Evolutionary conservation across 345 rosid genomes (phyloP).

Genomic region (Bruguiera parviflora): DNA sequence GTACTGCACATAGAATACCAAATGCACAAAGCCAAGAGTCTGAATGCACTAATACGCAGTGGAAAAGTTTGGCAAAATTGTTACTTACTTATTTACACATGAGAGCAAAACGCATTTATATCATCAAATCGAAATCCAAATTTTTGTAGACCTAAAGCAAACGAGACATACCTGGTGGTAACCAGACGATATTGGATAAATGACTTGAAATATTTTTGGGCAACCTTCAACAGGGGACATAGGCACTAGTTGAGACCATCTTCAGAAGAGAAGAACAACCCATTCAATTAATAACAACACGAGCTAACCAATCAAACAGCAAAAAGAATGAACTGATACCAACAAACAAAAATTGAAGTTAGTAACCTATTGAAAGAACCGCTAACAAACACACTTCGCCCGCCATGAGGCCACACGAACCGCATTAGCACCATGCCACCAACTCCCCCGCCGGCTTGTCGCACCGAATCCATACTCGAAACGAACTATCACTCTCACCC

Average conservation of each 20-base stretch:
- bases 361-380: conserved; percentile 32
- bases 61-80: too few species aligned
- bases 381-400: conserved; percentile 27
- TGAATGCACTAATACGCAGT: too few species aligned
- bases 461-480: conserved; percentile 20
- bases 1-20: conserved; percentile 18
- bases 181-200: conserved; percentile 22
- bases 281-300: conserved; percentile 1
- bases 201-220: conserved; percentile 26
- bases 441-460: conserved; percentile 19
- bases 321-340: neutral
- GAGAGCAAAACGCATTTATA: too few species aligned
- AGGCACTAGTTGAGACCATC: conserved; percentile 30
- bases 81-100: too few species aligned
- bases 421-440: conserved; percentile 20
- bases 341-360: neutral
- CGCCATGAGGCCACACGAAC: conserved; percentile 34
- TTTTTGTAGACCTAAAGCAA: neutral
- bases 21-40: neutral
- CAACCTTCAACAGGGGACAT: conserved; percentile 33
- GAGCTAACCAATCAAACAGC: neutral
- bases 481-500: conserved; percentile 9
- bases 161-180: conserved; percentile 24
- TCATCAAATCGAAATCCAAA: neutral
- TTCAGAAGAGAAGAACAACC: conserved; percentile 10